A percentile compares a stretch with the other conserved stretches of the same genome.
Evolutionary conservation across 257 asterid species (phyloP).

Genomic region (Nicotiana paniculata): DNA sequence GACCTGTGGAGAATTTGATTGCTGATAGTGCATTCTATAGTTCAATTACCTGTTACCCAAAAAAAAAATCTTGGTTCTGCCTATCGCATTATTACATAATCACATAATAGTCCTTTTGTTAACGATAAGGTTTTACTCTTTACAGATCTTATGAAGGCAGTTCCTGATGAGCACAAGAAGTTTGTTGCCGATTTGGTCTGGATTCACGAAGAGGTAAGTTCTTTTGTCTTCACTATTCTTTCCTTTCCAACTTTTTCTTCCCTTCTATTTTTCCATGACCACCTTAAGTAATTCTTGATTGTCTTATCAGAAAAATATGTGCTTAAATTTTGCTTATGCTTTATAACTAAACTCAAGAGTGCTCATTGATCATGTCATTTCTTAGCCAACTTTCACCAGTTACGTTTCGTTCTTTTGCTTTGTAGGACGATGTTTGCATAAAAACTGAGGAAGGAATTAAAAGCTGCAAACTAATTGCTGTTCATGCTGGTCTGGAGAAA

Average conservation of each 20-base stretch:
- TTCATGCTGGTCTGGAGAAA: slow-evolving; percentile 89
- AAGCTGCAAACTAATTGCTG: slow-evolving; percentile 67
- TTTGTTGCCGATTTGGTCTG: slow-evolving; percentile 86
- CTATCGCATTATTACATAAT: background rate
- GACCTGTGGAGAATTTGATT: background rate
- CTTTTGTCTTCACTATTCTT: background rate
- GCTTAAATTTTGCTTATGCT: background rate
- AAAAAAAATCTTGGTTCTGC: background rate
- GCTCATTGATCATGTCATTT: background rate
- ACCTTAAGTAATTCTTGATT: background rate
- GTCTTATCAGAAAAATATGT: background rate
- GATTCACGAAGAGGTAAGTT: slow-evolving; percentile 82
- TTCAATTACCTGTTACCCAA: background rate
- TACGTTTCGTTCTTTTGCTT: background rate
- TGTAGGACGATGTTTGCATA: slow-evolving; percentile 61
- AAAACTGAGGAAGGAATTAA: slow-evolving; percentile 55
- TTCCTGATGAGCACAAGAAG: slow-evolving; percentile 78
- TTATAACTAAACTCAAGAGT: background rate
- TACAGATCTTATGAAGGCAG: slow-evolving; percentile 68
- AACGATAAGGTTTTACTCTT: background rate
- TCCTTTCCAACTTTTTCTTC: background rate
- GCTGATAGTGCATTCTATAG: background rate
- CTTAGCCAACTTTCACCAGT: background rate
- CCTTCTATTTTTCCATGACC: background rate
- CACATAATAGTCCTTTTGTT: background rate